Base-by-base conservation (phyloP, 2,329 filamentous ascomycete genomes). In the Hirsutella minnesotensis region DNA sequence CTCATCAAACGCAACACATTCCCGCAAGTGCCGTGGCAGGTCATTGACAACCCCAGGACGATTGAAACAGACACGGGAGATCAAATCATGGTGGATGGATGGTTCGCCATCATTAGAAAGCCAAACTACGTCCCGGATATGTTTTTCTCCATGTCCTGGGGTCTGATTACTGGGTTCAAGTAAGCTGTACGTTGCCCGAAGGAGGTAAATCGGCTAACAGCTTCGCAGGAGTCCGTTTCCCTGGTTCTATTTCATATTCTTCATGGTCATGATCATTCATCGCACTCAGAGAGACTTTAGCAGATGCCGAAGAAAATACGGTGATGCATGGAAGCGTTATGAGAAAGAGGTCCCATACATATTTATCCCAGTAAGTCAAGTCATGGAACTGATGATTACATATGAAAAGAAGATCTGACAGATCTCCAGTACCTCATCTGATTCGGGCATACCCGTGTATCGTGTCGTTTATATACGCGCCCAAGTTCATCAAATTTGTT, bases 241-340 rank as follows among this genome's bases (percentile, higher is more conserved):
- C 0, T 94, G 86, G 85, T 94, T 94, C 63, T 90, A 94, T 56
- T 82, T 85, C 0, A 60, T 85, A 27, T 94, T 94, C 70, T 94
- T 94, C 60, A 68, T 70, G 24, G 64, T 66, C 49, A 92, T 90
- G 85, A 90, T 92, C 55, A 69, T 78, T 3, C 86, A 92, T 63
- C 81, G 86, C 45, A 82, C 84, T 7, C 65, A 67, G 41, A 73
- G 87, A 49, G 87, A 94, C 57, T 86, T 89, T 48, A 70, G 81
- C 55, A 73, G 80, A 49, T 94, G 87, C 62, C 76, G 77, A 46
- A 69, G 69, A 55, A 88, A 86, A 70, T 94, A 94, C 62, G 86
- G 84, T 3, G 79, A 85, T 49, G 79, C 80, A 16, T 92, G 86
- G 86, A 64, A 68, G 27, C 79, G 88, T 67, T 92, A 90, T 57